Percentiles rank a stretch among this genome's conserved stretches.
Evolutionary conservation across 2,329 filamentous ascomycete genomes (phyloP).

Genomic region (Gnomoniopsis smithogilvyi): DNA sequence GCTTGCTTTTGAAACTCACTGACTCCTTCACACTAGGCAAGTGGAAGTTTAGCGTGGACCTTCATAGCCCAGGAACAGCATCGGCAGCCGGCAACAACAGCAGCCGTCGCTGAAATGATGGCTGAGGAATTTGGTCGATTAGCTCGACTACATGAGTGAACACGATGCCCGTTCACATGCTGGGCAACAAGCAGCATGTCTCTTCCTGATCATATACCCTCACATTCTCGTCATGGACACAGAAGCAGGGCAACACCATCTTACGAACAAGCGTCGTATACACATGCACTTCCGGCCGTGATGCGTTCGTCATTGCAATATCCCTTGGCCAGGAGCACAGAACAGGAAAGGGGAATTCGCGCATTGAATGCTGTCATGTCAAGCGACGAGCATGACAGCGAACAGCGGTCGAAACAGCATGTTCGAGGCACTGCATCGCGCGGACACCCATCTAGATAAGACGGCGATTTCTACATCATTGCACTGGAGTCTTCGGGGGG

Average conservation of each 20-base stretch:
- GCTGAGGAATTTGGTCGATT: neutral
- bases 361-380: neutral
- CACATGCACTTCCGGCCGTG: neutral
- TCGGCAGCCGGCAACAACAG: constrained; percentile 21
- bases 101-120: constrained; percentile 22
- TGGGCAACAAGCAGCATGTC: neutral
- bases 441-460: constrained; percentile 4
- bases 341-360: neutral
- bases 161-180: neutral
- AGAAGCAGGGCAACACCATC: too few species aligned
- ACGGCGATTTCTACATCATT: constrained; percentile 8
- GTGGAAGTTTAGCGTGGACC: constrained; percentile 43
- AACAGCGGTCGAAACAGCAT: neutral
- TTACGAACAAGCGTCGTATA: too few species aligned
- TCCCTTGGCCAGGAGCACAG: neutral
- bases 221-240: too few species aligned
- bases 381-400: neutral
- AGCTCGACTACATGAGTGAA: neutral
- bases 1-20: neutral
- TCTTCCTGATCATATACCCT: neutral
- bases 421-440: neutral
- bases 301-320: neutral
- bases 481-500: constrained; percentile 10
- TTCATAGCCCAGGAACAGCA: constrained; percentile 20
- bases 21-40: constrained; percentile 30